Evolutionary conservation across 2,329 filamentous ascomycete species (phyloP), one percentile per base, ranked within the genome.

Genomic region (Talaromyces sp.): DNA sequence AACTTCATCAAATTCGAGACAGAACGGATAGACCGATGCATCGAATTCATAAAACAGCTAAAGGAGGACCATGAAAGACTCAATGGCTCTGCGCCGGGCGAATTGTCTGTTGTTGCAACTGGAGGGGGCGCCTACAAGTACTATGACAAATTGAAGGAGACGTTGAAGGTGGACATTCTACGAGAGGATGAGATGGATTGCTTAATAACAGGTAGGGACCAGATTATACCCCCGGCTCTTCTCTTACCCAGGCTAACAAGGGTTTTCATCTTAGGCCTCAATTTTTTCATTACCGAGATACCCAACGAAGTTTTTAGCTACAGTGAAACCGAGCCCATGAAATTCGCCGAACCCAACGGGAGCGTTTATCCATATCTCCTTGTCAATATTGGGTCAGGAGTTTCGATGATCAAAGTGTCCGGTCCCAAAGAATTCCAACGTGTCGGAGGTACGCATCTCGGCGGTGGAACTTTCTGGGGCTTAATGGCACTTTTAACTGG

Each of bases 121-220:
- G 95, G 95, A 6, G 95, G 95, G 33, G 95, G 95, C 22, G 93
- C 95, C 5, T 98, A 91, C 84, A 97, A 98, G 78, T 99, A 91
- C 80, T 97, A 98, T 77, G 93, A 98, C 76, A 89, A 88, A 77
- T 92, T 99, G 71, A 89, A 88, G 74, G 87, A 94, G 68, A 88
- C 89, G 4, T 81, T 99, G 60, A 91, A 91, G 15, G 91, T 97
- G 1, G 90, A 97, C 74, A 93, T 99, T 22, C 83, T 93, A 72
- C 85, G 93, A 50, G 95, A 98, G 78, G 95, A 99, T 73, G 95
- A 99, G 80, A 99, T 99, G 95, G 93, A 97, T 78, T 99, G 95
- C 75, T 81, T 99, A 66, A 99, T 99, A 69, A 95, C 95, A 73
- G 93, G 91, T 93, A 78, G 69, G 31, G 35, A 9, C 49, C 31